Conservation (phyloP, 768 basidiomycete species). For the Kwoniella mangroviensis region DNA sequence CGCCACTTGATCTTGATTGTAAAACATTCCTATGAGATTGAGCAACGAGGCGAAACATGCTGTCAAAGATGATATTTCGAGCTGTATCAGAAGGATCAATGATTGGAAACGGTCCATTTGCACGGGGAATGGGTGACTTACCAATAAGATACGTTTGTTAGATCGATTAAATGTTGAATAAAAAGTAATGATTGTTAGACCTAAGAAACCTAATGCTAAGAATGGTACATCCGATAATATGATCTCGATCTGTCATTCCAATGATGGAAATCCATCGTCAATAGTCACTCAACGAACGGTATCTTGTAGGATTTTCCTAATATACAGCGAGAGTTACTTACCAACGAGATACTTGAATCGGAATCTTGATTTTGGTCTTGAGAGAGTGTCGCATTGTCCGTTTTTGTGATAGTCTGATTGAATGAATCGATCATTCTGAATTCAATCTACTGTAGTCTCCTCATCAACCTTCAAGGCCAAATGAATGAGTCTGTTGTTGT, state of each 20-base stretch:
- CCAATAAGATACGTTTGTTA: not conserved
- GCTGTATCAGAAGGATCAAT: no score
- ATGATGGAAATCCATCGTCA: no score
- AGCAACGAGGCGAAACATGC: constrained; percentile 6
- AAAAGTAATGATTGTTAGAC: constrained; percentile 6
- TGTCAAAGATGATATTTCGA: not conserved
- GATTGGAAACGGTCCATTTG: no score
- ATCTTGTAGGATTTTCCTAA: no score
- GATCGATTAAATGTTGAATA: constrained; percentile 10
- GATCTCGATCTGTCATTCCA: no score
- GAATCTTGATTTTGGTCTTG: not conserved
- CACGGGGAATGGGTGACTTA: no score
- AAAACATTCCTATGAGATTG: constrained; percentile 5
- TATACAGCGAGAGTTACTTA: no score
- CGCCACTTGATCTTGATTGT: constrained; percentile 4
- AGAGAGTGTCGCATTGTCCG: not conserved
- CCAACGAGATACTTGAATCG: not conserved
- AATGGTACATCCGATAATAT: constrained; percentile 1
- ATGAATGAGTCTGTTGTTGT: no score
- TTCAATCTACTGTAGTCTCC: not conserved
- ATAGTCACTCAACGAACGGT: no score
- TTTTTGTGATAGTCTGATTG: not conserved
- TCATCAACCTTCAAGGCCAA: not conserved
- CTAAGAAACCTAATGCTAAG: constrained; percentile 3
- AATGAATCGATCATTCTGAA: constrained; percentile 12